Percentiles rank a stretch among this genome's conserved stretches.
Conservation (phyloP, 208 protist genomes). For the Trypanosoma boissoni region DNA sequence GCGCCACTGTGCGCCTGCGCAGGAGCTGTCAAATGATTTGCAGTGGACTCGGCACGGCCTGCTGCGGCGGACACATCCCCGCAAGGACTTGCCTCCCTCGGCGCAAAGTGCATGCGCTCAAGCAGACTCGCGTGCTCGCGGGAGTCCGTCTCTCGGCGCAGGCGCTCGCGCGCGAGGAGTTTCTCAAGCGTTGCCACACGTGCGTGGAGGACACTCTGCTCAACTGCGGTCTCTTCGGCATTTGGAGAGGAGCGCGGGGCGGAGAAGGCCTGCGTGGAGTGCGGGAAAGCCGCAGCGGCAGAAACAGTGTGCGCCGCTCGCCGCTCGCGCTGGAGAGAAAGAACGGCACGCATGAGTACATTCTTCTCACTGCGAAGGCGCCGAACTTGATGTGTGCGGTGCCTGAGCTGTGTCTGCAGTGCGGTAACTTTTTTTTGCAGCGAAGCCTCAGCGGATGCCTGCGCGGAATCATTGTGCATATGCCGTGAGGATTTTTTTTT, state of each 20-base stretch:
- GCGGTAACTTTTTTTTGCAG: background rate
- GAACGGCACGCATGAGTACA: background rate
- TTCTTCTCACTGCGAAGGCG: background rate
- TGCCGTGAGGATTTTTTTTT: too few relatives aligned
- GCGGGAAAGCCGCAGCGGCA: background rate
- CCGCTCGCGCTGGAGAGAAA: background rate
- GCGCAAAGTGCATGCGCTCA: slow-evolving; percentile 28
- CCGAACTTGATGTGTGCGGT: background rate
- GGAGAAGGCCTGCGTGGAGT: background rate
- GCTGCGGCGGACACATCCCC: too few relatives aligned
- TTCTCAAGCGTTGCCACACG: slow-evolving; percentile 45
- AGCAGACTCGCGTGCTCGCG: slow-evolving; percentile 31
- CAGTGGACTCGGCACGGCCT: background rate
- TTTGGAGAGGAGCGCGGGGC: background rate
- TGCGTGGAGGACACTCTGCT: slow-evolving; percentile 30
- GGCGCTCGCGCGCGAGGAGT: slow-evolving; percentile 35
- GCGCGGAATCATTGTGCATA: background rate
- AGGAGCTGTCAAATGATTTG: slow-evolving; percentile 8
- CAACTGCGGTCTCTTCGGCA: too few relatives aligned
- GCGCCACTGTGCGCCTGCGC: background rate
- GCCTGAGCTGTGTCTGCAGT: background rate
- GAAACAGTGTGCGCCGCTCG: too few relatives aligned
- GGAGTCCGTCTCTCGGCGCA: slow-evolving; percentile 26
- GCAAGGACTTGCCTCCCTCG: slow-evolving; percentile 10
- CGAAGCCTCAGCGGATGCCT: background rate